Base-by-base conservation (phyloP, 1,284 basidiomycete species). In the Porphyrellus sp. region DNA sequence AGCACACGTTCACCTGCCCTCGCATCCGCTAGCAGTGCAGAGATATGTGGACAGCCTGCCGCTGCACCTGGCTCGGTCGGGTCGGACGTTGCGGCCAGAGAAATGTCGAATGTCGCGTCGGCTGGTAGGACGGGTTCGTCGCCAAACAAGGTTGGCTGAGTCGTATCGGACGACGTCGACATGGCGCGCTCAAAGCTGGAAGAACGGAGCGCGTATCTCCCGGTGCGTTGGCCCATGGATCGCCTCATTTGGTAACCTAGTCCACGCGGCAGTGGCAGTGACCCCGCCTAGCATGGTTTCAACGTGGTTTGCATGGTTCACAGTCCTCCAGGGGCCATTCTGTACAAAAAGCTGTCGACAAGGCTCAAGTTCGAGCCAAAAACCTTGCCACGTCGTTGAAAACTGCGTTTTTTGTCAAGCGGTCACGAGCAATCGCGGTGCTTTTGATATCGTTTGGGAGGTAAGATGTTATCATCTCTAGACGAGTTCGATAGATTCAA, bases 371-470 rank as follows among this genome's bases (percentile, higher is more conserved):
- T 15, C 24, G 8, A 34, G 11, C 2, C 7, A 2, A 0, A 42
- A 49, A 4, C 8, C 9, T 33, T 28, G 5, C 25, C 15, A 8
- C 16, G n/a, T 23, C 28, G n/a, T 20, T 5, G 34, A 46, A 18
- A 18, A 20, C 1, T 67, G 64, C 23, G 11, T 53, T 13, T 67
- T 70, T 48, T 70, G 68, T 33, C 49, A 52, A 30, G 63, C 64
- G 7, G 43, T 37, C 41, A 53, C 56, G n/a, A 54, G 25, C 41
- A 50, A 64, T 21, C 63, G 63, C 3, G 28, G 43, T 21, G 54
- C 46, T 8, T 70, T 67, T 40, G 50, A 68, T 18, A 43, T 67
- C 27, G 49, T 67, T 8, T 70, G 67, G 65, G 65, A 67, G 57
- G 65, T 66, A 24, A 30, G 62, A 13, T 15, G 8, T 3, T 40